Evolutionary conservation across 1,139 yeast species (phyloP), one percentile per base, ranked within the genome.

Genomic region (Candida gigantensis): DNA sequence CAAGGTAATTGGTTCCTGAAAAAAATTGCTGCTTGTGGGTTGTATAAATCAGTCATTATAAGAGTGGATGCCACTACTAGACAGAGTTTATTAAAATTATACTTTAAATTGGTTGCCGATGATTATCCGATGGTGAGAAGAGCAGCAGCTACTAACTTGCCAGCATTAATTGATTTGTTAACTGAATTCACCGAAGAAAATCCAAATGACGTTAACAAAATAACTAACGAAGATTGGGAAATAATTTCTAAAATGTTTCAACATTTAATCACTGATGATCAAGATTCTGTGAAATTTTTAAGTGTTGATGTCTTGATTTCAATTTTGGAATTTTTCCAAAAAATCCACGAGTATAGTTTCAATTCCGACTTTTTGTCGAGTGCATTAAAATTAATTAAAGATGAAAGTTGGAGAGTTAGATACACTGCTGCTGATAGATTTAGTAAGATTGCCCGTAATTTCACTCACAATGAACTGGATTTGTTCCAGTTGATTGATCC

Each of bases 91-190:
- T 72, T 89, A 45, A 72, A 74, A 30, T 61, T 83, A 39, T 90
- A 84, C 59, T 70, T 79, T 44, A 84, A 81, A 49, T 70, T 92
- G 48, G 78, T 87, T 35, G 77, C 77, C 45, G 98, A 94, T 61
- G 98, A 94, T 44, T 88, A 96, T 16, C 99, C 99, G 41, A 90
- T 94, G 97, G 98, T 92, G 24, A 81, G 97, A 62, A 81, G 97
- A 57, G 84, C 96, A 12, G 95, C 97, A 12, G 97, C 96, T 7
- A 78, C 81, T 29, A 79, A 84, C 57, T 74, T 92, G 49, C 96
- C 97, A 2, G 68, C 63, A 30, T 67, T 90, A 40, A 78, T 90
- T 47, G 77, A 79, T 47, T 65, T 77, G 38, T 63, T 77, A 49
- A 72, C 88, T 30, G 57, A 55, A 29, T 59, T 55, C 37, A 58